phyloP scores from a whole-genome alignment of 495 filamentous ascomycete species.

The Trichodelitschia bisporula region DNA sequence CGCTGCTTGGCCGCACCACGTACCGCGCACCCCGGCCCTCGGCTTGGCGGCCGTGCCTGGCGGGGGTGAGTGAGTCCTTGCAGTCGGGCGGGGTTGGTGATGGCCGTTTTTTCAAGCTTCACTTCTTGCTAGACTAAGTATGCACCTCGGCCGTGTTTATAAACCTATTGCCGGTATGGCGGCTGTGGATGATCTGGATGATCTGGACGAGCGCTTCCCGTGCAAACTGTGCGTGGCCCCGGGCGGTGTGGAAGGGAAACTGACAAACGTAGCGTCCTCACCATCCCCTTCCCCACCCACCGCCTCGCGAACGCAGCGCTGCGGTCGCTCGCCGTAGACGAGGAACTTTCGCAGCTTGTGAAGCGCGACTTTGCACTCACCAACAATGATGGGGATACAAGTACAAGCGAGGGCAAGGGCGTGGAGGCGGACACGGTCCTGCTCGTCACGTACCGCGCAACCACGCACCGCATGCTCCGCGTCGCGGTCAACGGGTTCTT shows the following conservation, averaged over 20 bases:
- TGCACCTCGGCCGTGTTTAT: not conserved
- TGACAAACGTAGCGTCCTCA: slow-evolving; percentile 33
- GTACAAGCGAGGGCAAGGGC: slow-evolving; percentile 9
- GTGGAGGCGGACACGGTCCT: slow-evolving; percentile 31
- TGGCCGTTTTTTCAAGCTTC: not conserved
- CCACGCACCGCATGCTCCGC: slow-evolving; percentile 86
- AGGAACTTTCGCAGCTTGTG: slow-evolving; percentile 68
- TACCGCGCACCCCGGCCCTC: too few species aligned
- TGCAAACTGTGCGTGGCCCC: not conserved
- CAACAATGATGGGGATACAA: slow-evolving; percentile 5
- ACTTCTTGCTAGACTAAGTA: not conserved
- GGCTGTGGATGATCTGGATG: not conserved
- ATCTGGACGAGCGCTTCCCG: not conserved
- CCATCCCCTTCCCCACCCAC: slow-evolving; percentile 60
- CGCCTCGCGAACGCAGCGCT: slow-evolving; percentile 58
- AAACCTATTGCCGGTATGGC: not conserved
- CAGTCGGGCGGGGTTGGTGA: too few species aligned
- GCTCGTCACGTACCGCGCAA: slow-evolving; percentile 56
- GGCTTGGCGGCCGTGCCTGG: too few species aligned
- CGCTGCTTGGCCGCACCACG: too few species aligned
- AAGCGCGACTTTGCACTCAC: slow-evolving; percentile 39
- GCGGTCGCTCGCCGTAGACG: slow-evolving; percentile 57
- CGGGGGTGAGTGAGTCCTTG: too few species aligned
- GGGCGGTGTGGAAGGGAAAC: slow-evolving; percentile 3
- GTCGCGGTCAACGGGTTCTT: slow-evolving; percentile 97